Evolutionary conservation across 2,329 filamentous ascomycete genomes (phyloP).

Genomic region (Aspergillus sclerotialis): DNA sequence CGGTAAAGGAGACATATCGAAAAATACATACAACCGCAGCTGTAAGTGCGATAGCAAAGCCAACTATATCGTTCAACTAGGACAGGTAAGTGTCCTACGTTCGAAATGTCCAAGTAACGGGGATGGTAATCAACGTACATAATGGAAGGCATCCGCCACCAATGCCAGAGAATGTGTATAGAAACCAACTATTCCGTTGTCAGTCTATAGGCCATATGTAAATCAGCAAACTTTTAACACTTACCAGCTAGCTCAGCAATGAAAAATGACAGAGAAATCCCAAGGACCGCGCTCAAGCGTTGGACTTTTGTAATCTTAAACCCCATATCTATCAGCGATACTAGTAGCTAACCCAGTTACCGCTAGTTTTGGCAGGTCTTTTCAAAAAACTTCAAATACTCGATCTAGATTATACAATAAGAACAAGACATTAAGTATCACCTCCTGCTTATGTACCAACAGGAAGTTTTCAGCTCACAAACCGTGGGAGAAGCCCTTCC

Average conservation of each 20-base stretch:
- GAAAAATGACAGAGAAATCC: slow-evolving; percentile 13
- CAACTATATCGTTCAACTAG: slow-evolving; percentile 62
- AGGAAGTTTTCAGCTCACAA: no score
- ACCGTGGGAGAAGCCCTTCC: no score
- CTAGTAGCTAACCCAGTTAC: no score
- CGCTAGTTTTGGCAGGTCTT: no score
- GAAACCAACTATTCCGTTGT: slow-evolving; percentile 55
- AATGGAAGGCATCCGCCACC: slow-evolving; percentile 70
- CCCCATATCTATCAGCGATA: no score
- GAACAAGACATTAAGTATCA: no score
- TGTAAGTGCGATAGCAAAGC: slow-evolving; percentile 58
- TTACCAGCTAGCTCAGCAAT: slow-evolving; percentile 12
- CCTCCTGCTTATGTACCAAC: no score
- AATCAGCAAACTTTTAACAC: neutral
- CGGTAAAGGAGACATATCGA: neutral
- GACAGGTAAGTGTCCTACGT: neutral
- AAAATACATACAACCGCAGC: slow-evolving; percentile 51
- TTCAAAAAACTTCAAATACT: no score
- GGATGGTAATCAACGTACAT: slow-evolving; percentile 43
- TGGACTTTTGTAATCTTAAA: slow-evolving; percentile 4
- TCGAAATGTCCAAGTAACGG: no score
- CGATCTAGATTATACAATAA: no score
- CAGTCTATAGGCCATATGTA: neutral
- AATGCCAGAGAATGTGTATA: slow-evolving; percentile 63
- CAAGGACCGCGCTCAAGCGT: slow-evolving; percentile 9